Conservation (phyloP, 2,329 filamentous ascomycete species). For the Botrytis cinerea region DNA sequence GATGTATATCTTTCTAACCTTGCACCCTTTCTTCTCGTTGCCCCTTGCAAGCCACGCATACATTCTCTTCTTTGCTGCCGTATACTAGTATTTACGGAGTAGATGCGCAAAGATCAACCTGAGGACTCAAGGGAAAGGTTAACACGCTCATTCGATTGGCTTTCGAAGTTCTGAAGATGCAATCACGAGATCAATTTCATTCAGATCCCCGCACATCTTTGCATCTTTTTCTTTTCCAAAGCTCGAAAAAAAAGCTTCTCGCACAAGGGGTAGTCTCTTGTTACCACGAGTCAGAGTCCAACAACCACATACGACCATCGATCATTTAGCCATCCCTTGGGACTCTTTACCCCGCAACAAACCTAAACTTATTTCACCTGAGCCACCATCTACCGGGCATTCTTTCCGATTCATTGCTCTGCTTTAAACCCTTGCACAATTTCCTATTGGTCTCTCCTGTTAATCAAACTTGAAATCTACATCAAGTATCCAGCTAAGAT, state of each 20-base stretch:
- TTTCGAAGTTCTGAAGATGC: neutral
- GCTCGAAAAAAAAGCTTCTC: neutral
- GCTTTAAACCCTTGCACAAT: conserved; percentile 13
- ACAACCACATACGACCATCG: conserved; percentile 15
- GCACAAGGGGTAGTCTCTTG: conserved; percentile 6
- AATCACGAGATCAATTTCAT: conserved; percentile 22
- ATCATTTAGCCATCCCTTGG: conserved; percentile 22
- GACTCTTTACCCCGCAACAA: conserved; percentile 34
- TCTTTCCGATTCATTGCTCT: conserved; percentile 31
- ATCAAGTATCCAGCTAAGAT: conserved; percentile 6
- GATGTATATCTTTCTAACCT: neutral
- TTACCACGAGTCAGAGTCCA: conserved; percentile 32
- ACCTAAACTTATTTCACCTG: conserved; percentile 20
- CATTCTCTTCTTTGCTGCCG: neutral
- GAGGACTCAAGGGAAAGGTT: neutral
- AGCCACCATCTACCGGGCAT: conserved; percentile 18
- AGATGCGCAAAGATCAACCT: conserved; percentile 22
- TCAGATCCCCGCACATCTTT: conserved; percentile 17
- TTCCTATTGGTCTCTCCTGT: conserved; percentile 15
- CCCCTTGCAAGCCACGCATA: conserved; percentile 2
- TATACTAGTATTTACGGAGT: neutral
- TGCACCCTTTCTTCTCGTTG: neutral
- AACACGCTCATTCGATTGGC: conserved; percentile 7
- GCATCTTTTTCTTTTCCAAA: conserved; percentile 2
- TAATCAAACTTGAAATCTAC: conserved; percentile 6